Evolutionary conservation across 768 basidiomycete species (phyloP), one percentile per base, ranked within the genome.

Genomic region (Trametes cingulata): DNA sequence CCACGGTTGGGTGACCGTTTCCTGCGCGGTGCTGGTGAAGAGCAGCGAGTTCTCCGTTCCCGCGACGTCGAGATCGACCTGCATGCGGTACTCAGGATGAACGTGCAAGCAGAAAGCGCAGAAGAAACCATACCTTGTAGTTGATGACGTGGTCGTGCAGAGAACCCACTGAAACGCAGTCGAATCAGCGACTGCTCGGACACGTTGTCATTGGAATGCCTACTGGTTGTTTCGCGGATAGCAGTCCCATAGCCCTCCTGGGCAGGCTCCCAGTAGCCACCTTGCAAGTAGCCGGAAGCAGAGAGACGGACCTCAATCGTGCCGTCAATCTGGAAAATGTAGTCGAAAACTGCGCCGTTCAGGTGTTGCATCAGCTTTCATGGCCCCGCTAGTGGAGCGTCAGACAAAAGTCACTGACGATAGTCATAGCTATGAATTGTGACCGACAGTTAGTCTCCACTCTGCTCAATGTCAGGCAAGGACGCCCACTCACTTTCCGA

Each of bases 91-190:
- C 14, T 52, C 20, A 29, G 25, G n/a, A 51, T 33, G 20, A 12
- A 12, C n/a, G n/a, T n/a, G 50, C 24, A 52, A 25, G 45, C 48
- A 22, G 36, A 15, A 4, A 39, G 7, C 20, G 20, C 43, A 13
- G 24, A 60, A 10, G n/a, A 77, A n/a, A 10, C n/a, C 46, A 17
- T 17, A 60, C 81, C 71, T 83, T 84, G 72, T 77, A 85, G 68
- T 85, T 86, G 68, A 88, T 83, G 35, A 87, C 80, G 64, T 87
- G 86, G 68, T 88, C 86, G 60, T 88, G 86, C 12, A 88, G 69
- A 39, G 80, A 85, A 12, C 86, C 86, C 83, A 86, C 83, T 84
- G 19, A 22, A 15, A 29, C 19, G 37, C 58, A 24, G 20, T n/a
- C n/a, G n/a, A n/a, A n/a, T 37, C 1, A 57, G 20, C 41, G 6